Evolutionary conservation across 106 monocot species (phyloP).

Genomic region (Amphibolis antarctica): DNA sequence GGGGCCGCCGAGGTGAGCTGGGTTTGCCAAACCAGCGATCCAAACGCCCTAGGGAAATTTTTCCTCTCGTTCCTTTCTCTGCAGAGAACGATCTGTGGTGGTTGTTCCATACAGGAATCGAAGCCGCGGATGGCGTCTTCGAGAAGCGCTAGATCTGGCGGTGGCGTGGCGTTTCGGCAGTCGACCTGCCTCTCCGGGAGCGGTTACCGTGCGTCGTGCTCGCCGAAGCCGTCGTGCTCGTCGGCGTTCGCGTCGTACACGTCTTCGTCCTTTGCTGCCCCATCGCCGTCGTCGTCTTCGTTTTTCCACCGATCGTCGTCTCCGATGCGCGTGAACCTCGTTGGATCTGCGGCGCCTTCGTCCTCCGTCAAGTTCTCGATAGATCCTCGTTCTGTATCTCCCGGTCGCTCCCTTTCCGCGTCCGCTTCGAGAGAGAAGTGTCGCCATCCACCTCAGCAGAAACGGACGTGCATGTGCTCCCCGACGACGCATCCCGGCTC

Average conservation of each 20-base stretch:
- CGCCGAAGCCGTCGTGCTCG: slow-evolving; percentile 16
- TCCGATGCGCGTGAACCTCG: slow-evolving; percentile 46
- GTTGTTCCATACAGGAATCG: too few relatives aligned
- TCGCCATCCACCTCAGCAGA: slow-evolving; percentile 3
- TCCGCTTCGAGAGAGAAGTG: not conserved
- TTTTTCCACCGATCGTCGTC: slow-evolving; percentile 30
- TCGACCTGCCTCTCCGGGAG: slow-evolving; percentile 25
- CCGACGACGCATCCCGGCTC: slow-evolving; percentile 91
- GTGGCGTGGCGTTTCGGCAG: slow-evolving; percentile 21
- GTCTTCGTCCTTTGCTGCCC: not conserved
- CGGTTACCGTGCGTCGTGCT: too few relatives aligned
- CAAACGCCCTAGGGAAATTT: too few relatives aligned
- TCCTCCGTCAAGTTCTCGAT: slow-evolving; percentile 39
- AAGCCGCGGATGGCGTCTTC: slow-evolving; percentile 9
- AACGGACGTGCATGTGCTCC: slow-evolving; percentile 66
- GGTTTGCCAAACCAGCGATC: too few relatives aligned
- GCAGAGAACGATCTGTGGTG: too few relatives aligned
- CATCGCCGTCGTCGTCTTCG: not conserved
- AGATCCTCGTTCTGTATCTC: slow-evolving; percentile 26
- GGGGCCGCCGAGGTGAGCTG: too few relatives aligned
- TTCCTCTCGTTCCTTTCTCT: too few relatives aligned
- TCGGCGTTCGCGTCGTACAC: slow-evolving; percentile 19
- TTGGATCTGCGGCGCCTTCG: slow-evolving; percentile 10
- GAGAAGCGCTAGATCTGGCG: slow-evolving; percentile 30
- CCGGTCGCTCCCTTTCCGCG: slow-evolving; percentile 18